Evolutionary conservation across 1,284 basidiomycete species (phyloP), one percentile per base, ranked within the genome.

Genomic region (Leccinum cinnamomeum): DNA sequence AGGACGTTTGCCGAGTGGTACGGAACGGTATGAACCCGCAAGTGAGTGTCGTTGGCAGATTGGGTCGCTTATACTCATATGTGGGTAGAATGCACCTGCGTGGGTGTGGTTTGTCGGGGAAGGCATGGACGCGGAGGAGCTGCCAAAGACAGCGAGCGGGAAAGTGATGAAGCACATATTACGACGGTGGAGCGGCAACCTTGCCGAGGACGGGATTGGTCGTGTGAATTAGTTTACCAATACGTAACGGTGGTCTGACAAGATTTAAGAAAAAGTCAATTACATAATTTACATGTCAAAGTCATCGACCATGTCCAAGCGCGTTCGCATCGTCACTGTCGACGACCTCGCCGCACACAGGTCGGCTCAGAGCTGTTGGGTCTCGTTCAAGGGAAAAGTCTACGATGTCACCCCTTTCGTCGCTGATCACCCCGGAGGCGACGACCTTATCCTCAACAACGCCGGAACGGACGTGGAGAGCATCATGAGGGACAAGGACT

Each of bases 81-180:
- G 41, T 7, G 35, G n/a, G 18, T 58, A 91, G 89, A 91, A 89
- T 74, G 85, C 89, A 1, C 92, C 92, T 0, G 78, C 81, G 5
- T 94, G 90, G 89, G 85, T 94, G 2, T 95, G 92, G 90, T 92
- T 93, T 65, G 68, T 91, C 1, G 87, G 86, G 18, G 86, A 91
- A 68, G 85, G 88, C 28, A 85, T 82, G 5, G 76, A 77, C 6
- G 77, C 79, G 7, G 73, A 76, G 23, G 88, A 91, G 65, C 74
- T 94, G 11, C 93, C 93, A 1, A 94, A 92, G 79, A 95, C 92
- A 6, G 91, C 89, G 18, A 94, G 92, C 67, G 93, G 93, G 51
- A 95, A 95, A 76, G 86, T 95, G 44, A 85, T 87, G 86, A 95
- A 95, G 77, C 90, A 93, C 75, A 73, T 92, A 28, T 67, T 84